A percentile compares a stretch with the other conserved stretches of the same genome.
Conservation (phyloP, 306 rosid species). For the Vicia villosa region DNA sequence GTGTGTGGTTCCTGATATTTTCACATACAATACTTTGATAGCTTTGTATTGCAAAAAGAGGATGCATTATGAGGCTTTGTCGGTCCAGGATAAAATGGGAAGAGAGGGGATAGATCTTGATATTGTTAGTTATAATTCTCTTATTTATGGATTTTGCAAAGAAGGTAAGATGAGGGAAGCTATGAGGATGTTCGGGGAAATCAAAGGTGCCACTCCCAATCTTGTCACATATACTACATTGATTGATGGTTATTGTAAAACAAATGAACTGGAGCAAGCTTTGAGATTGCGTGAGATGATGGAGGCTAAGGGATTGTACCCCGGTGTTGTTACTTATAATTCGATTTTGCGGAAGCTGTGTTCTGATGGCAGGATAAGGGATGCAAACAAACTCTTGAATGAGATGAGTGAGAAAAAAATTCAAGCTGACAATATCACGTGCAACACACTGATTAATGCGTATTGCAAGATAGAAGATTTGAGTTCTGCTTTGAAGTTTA, state of each 20-base stretch:
- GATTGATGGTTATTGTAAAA: constrained; percentile 79
- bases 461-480: constrained; percentile 82
- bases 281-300: constrained; percentile 59
- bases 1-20: constrained; percentile 69
- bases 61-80: constrained; percentile 83
- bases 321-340: constrained; percentile 80
- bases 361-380: constrained; percentile 79
- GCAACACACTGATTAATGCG: constrained; percentile 88
- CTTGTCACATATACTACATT: constrained; percentile 79
- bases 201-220: constrained; percentile 63
- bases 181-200: constrained; percentile 66
- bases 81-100: constrained; percentile 76
- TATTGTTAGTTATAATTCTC: constrained; percentile 77
- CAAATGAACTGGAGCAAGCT: constrained; percentile 72
- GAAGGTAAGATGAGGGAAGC: constrained; percentile 94
- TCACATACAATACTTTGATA: constrained; percentile 84
- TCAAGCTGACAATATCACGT: constrained; percentile 79
- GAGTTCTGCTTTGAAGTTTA: constrained; percentile 75
- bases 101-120: constrained; percentile 74
- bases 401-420: constrained; percentile 81
- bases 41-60: constrained; percentile 68
- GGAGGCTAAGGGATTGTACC: constrained; percentile 72
- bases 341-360: constrained; percentile 77
- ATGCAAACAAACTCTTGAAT: constrained; percentile 72
- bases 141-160: constrained; percentile 73